phyloP scores from a whole-genome alignment of 345 rosid species.

The Salix udensis region DNA sequence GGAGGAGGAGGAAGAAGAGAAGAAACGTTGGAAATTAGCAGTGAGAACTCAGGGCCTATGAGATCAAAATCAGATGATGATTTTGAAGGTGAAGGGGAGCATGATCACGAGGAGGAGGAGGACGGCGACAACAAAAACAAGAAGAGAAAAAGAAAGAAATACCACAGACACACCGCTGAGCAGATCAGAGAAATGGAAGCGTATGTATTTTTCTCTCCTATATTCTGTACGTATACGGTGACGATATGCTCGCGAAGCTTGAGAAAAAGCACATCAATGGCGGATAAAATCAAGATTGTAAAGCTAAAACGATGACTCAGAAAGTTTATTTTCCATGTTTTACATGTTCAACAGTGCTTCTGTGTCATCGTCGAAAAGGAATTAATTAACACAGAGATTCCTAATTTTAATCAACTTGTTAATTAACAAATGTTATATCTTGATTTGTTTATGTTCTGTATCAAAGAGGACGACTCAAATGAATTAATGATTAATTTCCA shows the following conservation, averaged over 20 bases:
- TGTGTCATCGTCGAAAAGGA: neutral
- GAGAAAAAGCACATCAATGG: conserved; percentile 8
- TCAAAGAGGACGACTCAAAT: neutral
- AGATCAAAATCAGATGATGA: conserved; percentile 88
- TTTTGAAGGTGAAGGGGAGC: conserved; percentile 53
- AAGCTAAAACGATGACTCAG: conserved; percentile 21
- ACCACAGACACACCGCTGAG: conserved; percentile 91
- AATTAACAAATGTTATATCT: neutral
- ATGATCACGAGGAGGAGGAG: conserved; percentile 45
- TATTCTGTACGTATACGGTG: neutral
- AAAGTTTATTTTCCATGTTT: conserved; percentile 17
- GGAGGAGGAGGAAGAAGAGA: conserved; percentile 48
- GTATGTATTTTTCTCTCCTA: conserved; percentile 35
- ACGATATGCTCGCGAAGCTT: neutral
- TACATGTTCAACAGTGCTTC: neutral
- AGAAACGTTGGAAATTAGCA: conserved; percentile 82
- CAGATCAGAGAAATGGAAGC: conserved; percentile 98
- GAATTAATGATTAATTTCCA: conserved; percentile 15
- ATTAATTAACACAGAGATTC: neutral
- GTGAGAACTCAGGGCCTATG: conserved; percentile 82
- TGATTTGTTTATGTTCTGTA: too few relatives aligned
- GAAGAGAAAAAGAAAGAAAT: conserved; percentile 93
- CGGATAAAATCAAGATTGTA: conserved; percentile 16
- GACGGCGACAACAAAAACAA: conserved; percentile 43
- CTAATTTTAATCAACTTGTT: neutral